These are phyloP conservation scores for Phtheirospermum japonicum DNA, from an alignment of 257 asterid species.

Conservation along the genomic window DNA sequence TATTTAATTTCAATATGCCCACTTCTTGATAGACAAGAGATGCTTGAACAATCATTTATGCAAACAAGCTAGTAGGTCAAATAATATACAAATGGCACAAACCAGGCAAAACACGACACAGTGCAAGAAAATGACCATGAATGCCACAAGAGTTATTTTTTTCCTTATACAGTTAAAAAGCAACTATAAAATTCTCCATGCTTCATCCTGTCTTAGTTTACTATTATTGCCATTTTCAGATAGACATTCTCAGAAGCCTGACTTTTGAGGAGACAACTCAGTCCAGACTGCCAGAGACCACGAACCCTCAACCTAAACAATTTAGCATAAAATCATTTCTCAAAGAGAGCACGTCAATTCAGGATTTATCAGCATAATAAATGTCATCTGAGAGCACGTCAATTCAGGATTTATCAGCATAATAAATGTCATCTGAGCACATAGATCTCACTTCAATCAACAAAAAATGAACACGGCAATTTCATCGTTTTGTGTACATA, in stretches of 20 bases:
- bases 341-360: conserved; percentile 9
- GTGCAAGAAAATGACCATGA: conserved; percentile 4
- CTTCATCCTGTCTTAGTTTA: background rate
- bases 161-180: background rate
- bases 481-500: too few species aligned
- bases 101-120: conserved; percentile 8
- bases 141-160: background rate
- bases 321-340: conserved; percentile 5
- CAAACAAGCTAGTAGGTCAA: conserved; percentile 22
- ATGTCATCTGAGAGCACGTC: conserved; percentile 13
- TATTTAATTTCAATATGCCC: conserved; percentile 6
- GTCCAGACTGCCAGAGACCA: conserved; percentile 10
- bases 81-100: conserved; percentile 4
- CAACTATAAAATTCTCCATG: background rate
- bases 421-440: conserved; percentile 10
- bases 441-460: too few species aligned
- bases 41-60: conserved; percentile 4
- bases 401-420: conserved; percentile 10
- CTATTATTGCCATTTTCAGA: background rate
- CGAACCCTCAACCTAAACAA: conserved; percentile 3
- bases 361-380: conserved; percentile 16
- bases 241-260: conserved; percentile 18
- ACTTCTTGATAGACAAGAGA: conserved; percentile 16
- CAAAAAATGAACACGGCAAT: too few species aligned
- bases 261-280: conserved; percentile 15